Percentiles rank a stretch among this genome's conserved stretches.
Evolutionary conservation across 805 yeast species (phyloP).

Genomic region (Teunomyces gatunensis): DNA sequence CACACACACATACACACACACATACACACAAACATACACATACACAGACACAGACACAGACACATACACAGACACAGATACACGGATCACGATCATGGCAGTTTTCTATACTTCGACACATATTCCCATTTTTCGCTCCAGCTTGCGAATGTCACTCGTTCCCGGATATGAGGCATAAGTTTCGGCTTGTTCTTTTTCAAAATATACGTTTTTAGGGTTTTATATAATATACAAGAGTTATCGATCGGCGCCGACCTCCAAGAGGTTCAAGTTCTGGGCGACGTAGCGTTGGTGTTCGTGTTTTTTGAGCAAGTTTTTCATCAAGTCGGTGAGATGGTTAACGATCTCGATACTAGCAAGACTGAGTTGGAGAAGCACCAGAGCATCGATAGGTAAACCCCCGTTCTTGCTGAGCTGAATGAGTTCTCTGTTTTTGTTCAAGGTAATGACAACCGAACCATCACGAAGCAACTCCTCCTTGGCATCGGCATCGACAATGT

Average conservation of each 20-base stretch:
- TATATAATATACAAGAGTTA: slow-evolving; percentile 9
- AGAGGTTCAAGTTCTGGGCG: slow-evolving; percentile 25
- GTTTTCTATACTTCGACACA: background rate
- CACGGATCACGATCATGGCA: background rate
- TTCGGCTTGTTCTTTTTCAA: background rate
- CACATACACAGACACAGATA: background rate
- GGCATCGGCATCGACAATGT: slow-evolving; percentile 70
- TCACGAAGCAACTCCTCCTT: slow-evolving; percentile 75
- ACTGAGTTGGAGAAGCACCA: slow-evolving; percentile 64
- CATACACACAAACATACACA: background rate
- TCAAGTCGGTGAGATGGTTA: slow-evolving; percentile 59
- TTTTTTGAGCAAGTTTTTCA: slow-evolving; percentile 51
- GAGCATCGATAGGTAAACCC: slow-evolving; percentile 78
- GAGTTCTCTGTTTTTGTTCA: slow-evolving; percentile 86
- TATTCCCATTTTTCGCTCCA: background rate
- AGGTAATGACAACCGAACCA: slow-evolving; percentile 79
- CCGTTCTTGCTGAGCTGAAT: slow-evolving; percentile 91
- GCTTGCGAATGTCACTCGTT: background rate
- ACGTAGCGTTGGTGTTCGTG: slow-evolving; percentile 52
- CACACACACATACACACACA: background rate
- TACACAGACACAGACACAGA: background rate
- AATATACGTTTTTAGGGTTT: background rate
- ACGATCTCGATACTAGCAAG: slow-evolving; percentile 65
- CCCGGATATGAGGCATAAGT: background rate
- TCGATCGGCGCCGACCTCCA: slow-evolving; percentile 37